Evolutionary conservation across 2,329 filamentous ascomycete genomes (phyloP), one percentile per base, ranked within the genome.

Genomic region (Hypoxylon sp.): DNA sequence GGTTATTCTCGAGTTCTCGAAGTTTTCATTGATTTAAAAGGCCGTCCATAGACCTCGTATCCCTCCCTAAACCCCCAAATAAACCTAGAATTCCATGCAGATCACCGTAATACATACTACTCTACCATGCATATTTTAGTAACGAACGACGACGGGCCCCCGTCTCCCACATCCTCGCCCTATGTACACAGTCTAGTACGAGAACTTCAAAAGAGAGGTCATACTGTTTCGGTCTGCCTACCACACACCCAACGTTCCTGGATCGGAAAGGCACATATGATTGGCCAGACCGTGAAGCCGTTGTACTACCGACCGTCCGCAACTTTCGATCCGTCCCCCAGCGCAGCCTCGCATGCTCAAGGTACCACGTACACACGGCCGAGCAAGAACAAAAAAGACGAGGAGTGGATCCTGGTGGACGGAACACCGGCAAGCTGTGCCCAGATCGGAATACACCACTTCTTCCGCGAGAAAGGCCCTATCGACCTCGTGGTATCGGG

Each of bases 231-330:
- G 6, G 94, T 99, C 52, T 91, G 96, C 69, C 87, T 99, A 12
- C 96, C 96, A 1, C 88, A 97, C 78, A 90, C 90, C 5, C 96
- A 99, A 81, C 90, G 95, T 68, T 97, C 94, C 61, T 99, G 96
- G 96, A 98, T 99, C 74, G 94, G 94, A 73, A 99, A 99, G 83
- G 96, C 96, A 2, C 96, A 98, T 80, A 92, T 98, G 75, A 94
- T 98, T 74, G 94, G 94, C 61, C 91, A 95, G 78, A 91, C 92
- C 8, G 87, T 97, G 67, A 93, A 90, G 77, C 94, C 94, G 7
- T 85, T 88, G 27, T 97, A 97, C 82, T 97, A 94, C 82, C 91
- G 91, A 0, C 87, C 87, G 1, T 80, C 81, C 3, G 73, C 73
- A 3, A 64, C 73, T 7, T 76, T 76, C 48, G 73, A 76, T 30